A percentile compares a stretch with the other conserved stretches of the same genome.
These are phyloP conservation scores for Yarrowia sp. DNA, from an alignment of 805 yeast genomes.

Conservation along the genomic window DNA sequence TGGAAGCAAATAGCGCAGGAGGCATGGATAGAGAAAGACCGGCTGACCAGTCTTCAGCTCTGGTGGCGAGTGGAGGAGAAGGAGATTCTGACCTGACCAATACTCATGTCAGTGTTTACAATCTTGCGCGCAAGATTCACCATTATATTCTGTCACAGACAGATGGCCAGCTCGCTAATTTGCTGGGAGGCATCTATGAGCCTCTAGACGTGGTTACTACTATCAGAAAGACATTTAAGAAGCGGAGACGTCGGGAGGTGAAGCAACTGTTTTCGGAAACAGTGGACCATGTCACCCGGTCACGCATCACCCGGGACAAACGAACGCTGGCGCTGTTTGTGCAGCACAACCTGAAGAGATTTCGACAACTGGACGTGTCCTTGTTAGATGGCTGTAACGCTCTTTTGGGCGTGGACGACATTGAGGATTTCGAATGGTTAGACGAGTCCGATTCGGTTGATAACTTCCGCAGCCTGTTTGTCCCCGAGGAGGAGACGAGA, in stretches of 20 bases:
- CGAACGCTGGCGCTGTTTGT: slow-evolving; percentile 13
- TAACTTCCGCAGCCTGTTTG: slow-evolving; percentile 28
- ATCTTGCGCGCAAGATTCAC: background rate
- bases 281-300: slow-evolving; percentile 2
- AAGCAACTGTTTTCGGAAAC: background rate
- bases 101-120: background rate
- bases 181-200: slow-evolving; percentile 5
- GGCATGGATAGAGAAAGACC: background rate
- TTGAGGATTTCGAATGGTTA: slow-evolving; percentile 32
- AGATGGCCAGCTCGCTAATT: slow-evolving; percentile 2
- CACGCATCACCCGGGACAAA: background rate
- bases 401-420: slow-evolving; percentile 18
- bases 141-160: background rate
- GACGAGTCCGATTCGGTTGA: slow-evolving; percentile 22
- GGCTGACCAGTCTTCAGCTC: background rate
- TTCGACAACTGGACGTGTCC: slow-evolving; percentile 25
- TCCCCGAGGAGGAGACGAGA: background rate
- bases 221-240: background rate
- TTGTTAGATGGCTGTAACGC: slow-evolving; percentile 20
- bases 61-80: background rate
- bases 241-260: slow-evolving; percentile 3
- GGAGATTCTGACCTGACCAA: too few species aligned
- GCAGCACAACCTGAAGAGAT: slow-evolving; percentile 22
- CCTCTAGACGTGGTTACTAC: slow-evolving; percentile 5
- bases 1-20: slow-evolving; percentile 2